Base-by-base conservation (phyloP, 148 eudicot species). In the Hydrangea macrophylla region DNA sequence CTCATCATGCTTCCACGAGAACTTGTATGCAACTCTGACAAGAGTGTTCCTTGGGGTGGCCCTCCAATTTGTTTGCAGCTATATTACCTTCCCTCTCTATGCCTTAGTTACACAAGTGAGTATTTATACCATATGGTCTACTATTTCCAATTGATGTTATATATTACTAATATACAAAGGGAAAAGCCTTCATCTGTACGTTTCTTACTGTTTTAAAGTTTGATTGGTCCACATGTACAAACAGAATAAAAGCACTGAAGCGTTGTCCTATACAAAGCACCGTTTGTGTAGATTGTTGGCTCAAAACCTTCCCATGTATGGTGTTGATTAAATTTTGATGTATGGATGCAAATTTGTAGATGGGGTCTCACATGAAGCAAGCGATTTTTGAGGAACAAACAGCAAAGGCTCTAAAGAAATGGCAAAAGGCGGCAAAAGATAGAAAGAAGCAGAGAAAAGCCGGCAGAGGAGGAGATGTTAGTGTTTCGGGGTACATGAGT, bases 331-430 rank as follows among this genome's bases (percentile, higher is more conserved):
- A 2, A 42, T 7, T n/a, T 45, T 6, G 2, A 12, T 33, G 8
- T 9, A 51, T 36, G 13, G 12, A 7, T 28, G 23, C 9, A 27
- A 23, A 9, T 37, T 55, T 30, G 48, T 48, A 79, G 82, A 79
- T 79, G 82, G 78, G 82, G 70, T 79, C 82, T 25, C 75, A 79
- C 67, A 79, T 79, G 78, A 79, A 79, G 73, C 45, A 70, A 58
- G 74, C 78, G 13, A 74, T 79, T 0, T 79, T 79, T 10, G 78
- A 79, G 48, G 82, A 79, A 35, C 82, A 74, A 36, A 74, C 78
- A 9, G 64, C 78, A 4, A 79, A 79, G 62, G 82, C 82, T 24
- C 58, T 79, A 8, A 79, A 27, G 68, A 79, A 79, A 56, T 79
- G 82, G 82, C 78, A 55, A 5, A 70, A 79, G 55, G 61, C 82